Evolutionary conservation across 129 eudicot genomes (phyloP).

Genomic region (Smallanthus sonchifolius): DNA sequence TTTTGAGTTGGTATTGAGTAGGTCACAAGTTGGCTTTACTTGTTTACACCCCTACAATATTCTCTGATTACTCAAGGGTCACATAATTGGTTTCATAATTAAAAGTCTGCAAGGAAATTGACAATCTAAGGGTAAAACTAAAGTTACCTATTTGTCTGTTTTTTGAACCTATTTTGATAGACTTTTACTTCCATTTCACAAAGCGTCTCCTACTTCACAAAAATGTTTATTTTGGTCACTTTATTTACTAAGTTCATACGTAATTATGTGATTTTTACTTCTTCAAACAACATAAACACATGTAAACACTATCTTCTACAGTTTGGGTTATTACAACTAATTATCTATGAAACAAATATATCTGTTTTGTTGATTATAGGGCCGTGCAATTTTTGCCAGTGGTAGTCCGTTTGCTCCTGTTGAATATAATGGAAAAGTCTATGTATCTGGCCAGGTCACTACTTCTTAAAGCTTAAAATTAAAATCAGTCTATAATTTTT

Average conservation of each 20-base stretch:
- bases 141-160: neutral
- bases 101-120: neutral
- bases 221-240: neutral
- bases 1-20: neutral
- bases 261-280: neutral
- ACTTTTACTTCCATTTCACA: too few species aligned
- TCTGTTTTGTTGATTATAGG: slow-evolving; percentile 40
- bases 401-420: slow-evolving; percentile 96
- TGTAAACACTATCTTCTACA: neutral
- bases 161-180: neutral
- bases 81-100: neutral
- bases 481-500: neutral
- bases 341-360: neutral
- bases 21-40: neutral
- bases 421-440: slow-evolving; percentile 67
- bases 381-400: slow-evolving; percentile 87
- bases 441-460: slow-evolving; percentile 82
- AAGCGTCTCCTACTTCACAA: too few species aligned
- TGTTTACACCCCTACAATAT: neutral
- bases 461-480: slow-evolving; percentile 21
- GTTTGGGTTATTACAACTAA: neutral
- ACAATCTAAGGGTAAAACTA: neutral
- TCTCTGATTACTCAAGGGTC: neutral
- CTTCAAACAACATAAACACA: neutral
- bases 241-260: too few species aligned